These are phyloP conservation scores for Beauveria sp. DNA, from an alignment of 2,329 filamentous ascomycete genomes.

Conservation along the genomic window DNA sequence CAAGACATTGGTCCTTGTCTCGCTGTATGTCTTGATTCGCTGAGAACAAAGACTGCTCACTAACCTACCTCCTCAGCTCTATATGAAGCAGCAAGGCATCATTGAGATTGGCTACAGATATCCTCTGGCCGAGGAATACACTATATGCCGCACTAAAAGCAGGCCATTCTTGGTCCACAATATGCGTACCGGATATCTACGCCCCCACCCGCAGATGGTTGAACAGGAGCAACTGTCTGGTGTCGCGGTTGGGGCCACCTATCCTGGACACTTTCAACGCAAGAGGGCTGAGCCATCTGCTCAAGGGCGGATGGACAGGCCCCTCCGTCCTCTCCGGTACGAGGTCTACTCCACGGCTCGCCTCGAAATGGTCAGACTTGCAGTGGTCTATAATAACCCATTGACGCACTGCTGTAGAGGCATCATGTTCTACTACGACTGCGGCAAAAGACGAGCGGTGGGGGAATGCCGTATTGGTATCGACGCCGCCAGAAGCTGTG, in stretches of 20 bases:
- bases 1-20: not conserved
- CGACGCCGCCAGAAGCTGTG: not conserved
- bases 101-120: constrained; percentile 3
- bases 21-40: not conserved
- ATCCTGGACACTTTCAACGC: not conserved
- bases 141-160: not conserved
- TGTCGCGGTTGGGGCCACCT: not conserved
- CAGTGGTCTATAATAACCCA: not conserved
- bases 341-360: not conserved
- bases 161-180: not conserved
- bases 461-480: constrained; percentile 3
- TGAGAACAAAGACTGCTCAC: not conserved
- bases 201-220: not conserved
- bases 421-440: constrained; percentile 3
- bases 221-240: not conserved
- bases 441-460: not conserved
- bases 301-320: not conserved
- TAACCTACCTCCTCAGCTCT: not conserved
- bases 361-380: not conserved
- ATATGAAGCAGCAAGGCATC: constrained; percentile 2
- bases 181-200: not conserved
- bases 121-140: not conserved
- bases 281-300: not conserved
- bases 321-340: not conserved
- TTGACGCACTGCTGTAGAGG: not conserved